Evolutionary conservation across 225 moss, liverwort and hornwort species (phyloP).

Genomic region (Pleurozium schreberi): DNA sequence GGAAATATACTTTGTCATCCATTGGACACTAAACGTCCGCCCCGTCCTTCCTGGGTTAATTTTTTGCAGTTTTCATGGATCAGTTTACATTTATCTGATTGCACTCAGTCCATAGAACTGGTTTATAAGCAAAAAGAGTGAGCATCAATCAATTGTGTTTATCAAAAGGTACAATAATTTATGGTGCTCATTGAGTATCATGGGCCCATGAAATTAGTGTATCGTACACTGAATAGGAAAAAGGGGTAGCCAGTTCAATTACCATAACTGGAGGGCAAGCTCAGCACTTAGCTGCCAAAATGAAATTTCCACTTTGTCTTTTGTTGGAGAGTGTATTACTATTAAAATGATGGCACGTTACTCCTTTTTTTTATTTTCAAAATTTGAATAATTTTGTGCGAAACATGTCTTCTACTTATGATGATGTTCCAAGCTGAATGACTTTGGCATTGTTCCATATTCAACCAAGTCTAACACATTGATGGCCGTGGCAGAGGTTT

Average conservation of each 20-base stretch:
- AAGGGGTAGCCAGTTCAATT: background rate
- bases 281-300: background rate
- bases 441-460: background rate
- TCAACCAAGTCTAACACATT: background rate
- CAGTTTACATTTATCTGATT: background rate
- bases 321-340: background rate
- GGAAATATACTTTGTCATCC: too few relatives aligned
- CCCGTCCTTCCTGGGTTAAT: too few relatives aligned
- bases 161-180: background rate
- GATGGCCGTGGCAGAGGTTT: conserved; percentile 50
- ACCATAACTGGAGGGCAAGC: background rate
- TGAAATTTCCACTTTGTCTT: background rate
- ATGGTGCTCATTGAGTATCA: too few relatives aligned
- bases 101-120: background rate
- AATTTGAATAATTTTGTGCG: background rate
- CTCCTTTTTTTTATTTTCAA: background rate
- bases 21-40: too few relatives aligned
- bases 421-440: background rate
- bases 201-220: background rate
- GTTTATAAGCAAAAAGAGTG: too few relatives aligned
- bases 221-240: background rate
- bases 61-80: too few relatives aligned
- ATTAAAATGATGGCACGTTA: background rate
- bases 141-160: background rate
- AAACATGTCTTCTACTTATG: background rate